These are phyloP conservation scores for Kwoniella newhampshirensis DNA, from an alignment of 768 basidiomycete genomes.

Conservation along the genomic window DNA sequence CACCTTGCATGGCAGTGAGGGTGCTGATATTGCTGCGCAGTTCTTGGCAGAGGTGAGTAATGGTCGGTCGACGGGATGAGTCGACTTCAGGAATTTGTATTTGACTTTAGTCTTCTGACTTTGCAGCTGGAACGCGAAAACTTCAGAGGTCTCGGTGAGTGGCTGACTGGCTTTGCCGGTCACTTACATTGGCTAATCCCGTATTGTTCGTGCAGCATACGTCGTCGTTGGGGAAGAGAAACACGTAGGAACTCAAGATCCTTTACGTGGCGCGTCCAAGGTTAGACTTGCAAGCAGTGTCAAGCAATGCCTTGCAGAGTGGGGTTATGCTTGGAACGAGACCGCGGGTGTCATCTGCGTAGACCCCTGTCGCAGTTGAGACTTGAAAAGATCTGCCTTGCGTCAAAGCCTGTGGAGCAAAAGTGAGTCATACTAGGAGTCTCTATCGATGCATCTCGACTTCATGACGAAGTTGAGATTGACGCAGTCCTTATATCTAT, in stretches of 20 bases:
- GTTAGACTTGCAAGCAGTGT: constrained; percentile 80
- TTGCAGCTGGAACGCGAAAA: constrained; percentile 78
- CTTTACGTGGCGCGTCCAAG: constrained; percentile 74
- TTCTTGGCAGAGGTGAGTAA: constrained; percentile 78
- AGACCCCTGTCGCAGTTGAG: constrained; percentile 58
- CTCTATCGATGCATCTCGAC: too few species aligned
- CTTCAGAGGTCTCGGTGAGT: constrained; percentile 77
- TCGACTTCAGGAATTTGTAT: background rate
- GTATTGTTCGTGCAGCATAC: constrained; percentile 62
- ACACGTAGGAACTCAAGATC: constrained; percentile 88
- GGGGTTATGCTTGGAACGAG: constrained; percentile 96
- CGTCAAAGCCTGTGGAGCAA: background rate
- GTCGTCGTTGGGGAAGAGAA: constrained; percentile 93
- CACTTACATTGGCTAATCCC: too few species aligned
- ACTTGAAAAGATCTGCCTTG: too few species aligned
- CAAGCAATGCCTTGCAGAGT: constrained; percentile 85
- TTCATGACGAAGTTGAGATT: too few species aligned
- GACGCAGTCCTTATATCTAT: too few species aligned
- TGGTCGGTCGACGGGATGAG: background rate
- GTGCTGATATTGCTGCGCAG: constrained; percentile 82
- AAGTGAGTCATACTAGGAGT: background rate
- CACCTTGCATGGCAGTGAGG: constrained; percentile 90
- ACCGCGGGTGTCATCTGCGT: constrained; percentile 85
- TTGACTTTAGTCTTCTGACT: background rate
- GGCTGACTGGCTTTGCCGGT: too few species aligned